A percentile compares a stretch with the other conserved stretches of the same genome.
These are phyloP conservation scores for Penicillium sp. DNA, from an alignment of 2,329 filamentous ascomycete genomes.

Conservation along the genomic window DNA sequence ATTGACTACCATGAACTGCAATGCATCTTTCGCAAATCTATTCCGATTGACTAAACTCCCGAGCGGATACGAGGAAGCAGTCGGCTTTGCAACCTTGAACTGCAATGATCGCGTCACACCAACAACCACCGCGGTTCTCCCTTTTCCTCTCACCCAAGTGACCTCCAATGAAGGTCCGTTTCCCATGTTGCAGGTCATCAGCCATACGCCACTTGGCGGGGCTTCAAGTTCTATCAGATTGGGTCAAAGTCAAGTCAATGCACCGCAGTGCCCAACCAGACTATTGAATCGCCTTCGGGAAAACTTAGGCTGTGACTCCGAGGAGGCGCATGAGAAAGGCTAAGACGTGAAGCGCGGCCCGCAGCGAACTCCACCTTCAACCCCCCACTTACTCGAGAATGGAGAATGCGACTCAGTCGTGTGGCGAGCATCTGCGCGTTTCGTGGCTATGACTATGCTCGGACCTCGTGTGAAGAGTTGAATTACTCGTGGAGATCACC, in stretches of 20 bases:
- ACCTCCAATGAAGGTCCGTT: no score
- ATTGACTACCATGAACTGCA: no score
- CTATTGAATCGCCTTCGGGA: not conserved
- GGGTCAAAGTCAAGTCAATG: not conserved
- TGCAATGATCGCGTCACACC: no score
- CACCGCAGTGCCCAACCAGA: not conserved
- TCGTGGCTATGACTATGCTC: not conserved
- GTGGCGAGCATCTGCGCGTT: no score
- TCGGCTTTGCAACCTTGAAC: slow-evolving; percentile 7
- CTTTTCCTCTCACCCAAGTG: no score
- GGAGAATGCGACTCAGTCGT: no score
- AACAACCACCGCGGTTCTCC: no score
- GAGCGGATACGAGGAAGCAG: slow-evolving; percentile 11
- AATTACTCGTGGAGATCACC: not conserved
- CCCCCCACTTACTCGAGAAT: no score
- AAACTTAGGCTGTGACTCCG: not conserved
- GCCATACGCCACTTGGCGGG: slow-evolving; percentile 5
- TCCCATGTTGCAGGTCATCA: slow-evolving; percentile 7
- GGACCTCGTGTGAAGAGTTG: no score
- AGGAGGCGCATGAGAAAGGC: slow-evolving; percentile 5
- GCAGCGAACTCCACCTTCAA: slow-evolving; percentile 8
- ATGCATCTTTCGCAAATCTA: no score
- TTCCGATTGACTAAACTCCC: not conserved
- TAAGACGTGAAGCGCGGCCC: slow-evolving; percentile 6
- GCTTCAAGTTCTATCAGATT: no score